Evolutionary conservation across 331 rosid genomes (phyloP).

Genomic region (Cucumis variabilis): DNA sequence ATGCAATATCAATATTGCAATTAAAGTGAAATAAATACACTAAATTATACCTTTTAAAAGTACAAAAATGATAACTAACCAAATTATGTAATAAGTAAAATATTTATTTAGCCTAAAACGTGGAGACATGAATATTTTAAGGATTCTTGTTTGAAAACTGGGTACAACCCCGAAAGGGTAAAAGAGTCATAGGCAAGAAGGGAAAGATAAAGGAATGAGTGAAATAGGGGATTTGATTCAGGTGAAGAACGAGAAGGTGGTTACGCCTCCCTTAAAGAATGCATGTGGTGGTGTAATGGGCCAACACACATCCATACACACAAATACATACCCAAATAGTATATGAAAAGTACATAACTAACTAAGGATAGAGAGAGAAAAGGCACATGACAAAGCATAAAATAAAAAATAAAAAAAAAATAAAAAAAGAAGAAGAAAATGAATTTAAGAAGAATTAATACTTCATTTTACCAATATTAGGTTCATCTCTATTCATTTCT

Average conservation of each 20-base stretch:
- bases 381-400: slow-evolving; percentile 65
- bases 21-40: too few species aligned
- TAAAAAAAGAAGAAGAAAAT: too few species aligned
- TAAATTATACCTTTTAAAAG: too few species aligned
- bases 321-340: slow-evolving; percentile 31
- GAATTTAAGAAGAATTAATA: too few species aligned
- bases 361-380: slow-evolving; percentile 21
- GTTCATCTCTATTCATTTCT: too few species aligned
- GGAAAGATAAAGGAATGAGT: background rate
- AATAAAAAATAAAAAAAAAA: background rate
- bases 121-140: background rate
- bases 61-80: too few species aligned
- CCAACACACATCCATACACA: slow-evolving; percentile 44
- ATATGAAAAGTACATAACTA: background rate
- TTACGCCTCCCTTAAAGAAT: slow-evolving; percentile 60
- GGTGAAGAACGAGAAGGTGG: slow-evolving; percentile 29
- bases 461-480: too few species aligned
- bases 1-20: too few species aligned
- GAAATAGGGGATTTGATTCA: background rate
- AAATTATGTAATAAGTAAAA: too few species aligned
- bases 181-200: background rate
- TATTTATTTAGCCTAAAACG: background rate
- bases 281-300: slow-evolving; percentile 87
- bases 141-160: background rate
- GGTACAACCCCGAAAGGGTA: background rate